phyloP scores from a whole-genome alignment of 495 filamentous ascomycete genomes.

The Lasiosphaeris hirsuta region DNA sequence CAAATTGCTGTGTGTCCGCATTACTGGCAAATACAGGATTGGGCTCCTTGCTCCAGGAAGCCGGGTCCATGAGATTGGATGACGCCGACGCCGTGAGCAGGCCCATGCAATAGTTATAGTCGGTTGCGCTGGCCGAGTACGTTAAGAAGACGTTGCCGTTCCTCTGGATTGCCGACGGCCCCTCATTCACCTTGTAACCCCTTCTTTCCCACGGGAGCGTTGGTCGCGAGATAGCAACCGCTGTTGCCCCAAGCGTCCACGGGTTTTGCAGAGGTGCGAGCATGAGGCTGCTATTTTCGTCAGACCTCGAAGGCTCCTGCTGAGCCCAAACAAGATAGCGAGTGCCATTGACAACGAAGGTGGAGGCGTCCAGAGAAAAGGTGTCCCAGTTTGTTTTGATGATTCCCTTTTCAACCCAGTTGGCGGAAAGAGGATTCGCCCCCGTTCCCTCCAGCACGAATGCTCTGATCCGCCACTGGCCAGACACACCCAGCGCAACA shows the following conservation, averaged over 20 bases:
- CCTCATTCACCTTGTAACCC: slow-evolving; percentile 54
- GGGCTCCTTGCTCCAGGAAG: slow-evolving; percentile 43
- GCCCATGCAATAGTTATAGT: slow-evolving; percentile 49
- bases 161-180: slow-evolving; percentile 40
- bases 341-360: slow-evolving; percentile 26
- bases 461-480: slow-evolving; percentile 28
- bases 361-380: slow-evolving; percentile 25
- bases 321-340: slow-evolving; percentile 31
- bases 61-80: slow-evolving; percentile 34
- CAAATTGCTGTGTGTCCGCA: slow-evolving; percentile 48
- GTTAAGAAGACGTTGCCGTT: slow-evolving; percentile 46
- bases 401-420: slow-evolving; percentile 25
- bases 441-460: slow-evolving; percentile 28
- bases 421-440: slow-evolving; percentile 21
- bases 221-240: slow-evolving; percentile 42
- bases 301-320: slow-evolving; percentile 21
- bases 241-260: slow-evolving; percentile 25
- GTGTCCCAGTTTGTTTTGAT: slow-evolving; percentile 32
- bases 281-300: slow-evolving; percentile 23
- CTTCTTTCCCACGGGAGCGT: slow-evolving; percentile 47
- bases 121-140: slow-evolving; percentile 46
- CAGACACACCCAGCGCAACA: slow-evolving; percentile 29
- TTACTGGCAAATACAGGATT: slow-evolving; percentile 26
- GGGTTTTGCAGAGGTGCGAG: slow-evolving; percentile 24
- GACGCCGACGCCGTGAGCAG: slow-evolving; percentile 43